Base-by-base conservation (phyloP, 1,284 basidiomycete species). In the Apiotrichum gracile region DNA sequence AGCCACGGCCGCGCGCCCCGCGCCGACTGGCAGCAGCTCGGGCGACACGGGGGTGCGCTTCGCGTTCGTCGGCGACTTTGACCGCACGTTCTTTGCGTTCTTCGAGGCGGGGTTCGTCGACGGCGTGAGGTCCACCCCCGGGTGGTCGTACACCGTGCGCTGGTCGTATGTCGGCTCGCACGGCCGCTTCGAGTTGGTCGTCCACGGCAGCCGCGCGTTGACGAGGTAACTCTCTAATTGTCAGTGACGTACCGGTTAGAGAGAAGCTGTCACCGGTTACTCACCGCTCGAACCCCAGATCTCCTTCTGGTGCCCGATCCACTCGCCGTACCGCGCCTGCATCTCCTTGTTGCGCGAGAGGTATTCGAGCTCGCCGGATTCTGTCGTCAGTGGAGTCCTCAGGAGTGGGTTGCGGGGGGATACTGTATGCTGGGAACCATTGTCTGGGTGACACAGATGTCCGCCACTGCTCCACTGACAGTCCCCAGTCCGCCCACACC, bases 301-400 rank as follows among this genome's bases (percentile, higher is more conserved):
- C 25, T 47, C 57, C 57, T 66, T 68, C 45, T 70, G 66, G 10
- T 60, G 64, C 9, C 34, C 39, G 31, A 58, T 69, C 73, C 73
- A 75, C n/a, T 52, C 41, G 48, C 69, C 67, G 47, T 75, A 75
- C 40, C 66, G 62, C 29, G 38, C 57, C 53, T 73, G 69, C 60
- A 75, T 56, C 38, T 61, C 60, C 42, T 65, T 64, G 52, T 73
- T 70, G n/a, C 73, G 53, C 60, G 66, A 66, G 27, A 75, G 55
- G 34, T 57, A 41, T 41, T 64, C 66, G n/a, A 70, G 57, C 17
- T 64, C 55, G 33, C 66, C 61, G 12, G 45, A 53, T 22, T 62
- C 67, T 66, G 50, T 16, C 25, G 42, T 34, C 27, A 37, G 47
- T 25, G n/a, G n/a, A n/a, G n/a, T n/a, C n/a, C n/a, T n/a, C n/a